A percentile compares a stretch with the other conserved stretches of the same genome.
phyloP scores from a whole-genome alignment of 2,329 filamentous ascomycete species.

The Immersiporthe knoxdaviesiana region DNA sequence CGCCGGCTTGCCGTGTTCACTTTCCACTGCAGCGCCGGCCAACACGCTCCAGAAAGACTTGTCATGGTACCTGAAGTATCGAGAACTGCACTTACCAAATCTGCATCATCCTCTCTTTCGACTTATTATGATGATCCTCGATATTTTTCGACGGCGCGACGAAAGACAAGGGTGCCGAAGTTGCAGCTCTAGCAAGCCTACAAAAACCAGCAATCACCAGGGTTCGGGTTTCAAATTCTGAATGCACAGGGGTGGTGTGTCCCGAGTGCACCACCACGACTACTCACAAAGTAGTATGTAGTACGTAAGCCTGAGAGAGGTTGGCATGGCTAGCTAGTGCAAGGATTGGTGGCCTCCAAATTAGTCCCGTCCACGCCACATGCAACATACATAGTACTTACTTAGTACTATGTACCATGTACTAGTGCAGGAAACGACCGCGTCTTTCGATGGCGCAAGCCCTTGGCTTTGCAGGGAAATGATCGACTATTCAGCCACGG shows the following conservation, averaged over 20 bases:
- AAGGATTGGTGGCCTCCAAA: neutral
- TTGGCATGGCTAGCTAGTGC: no score
- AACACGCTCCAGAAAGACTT: neutral
- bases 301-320: neutral
- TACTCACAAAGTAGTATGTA: no score
- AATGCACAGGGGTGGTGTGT: no score
- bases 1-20: neutral
- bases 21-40: neutral
- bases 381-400: neutral
- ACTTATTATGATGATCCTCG: neutral
- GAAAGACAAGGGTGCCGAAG: neutral
- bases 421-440: neutral
- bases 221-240: no score
- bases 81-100: neutral
- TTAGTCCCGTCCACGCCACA: neutral
- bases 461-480: neutral
- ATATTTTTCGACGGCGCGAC: neutral
- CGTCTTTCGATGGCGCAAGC: neutral
- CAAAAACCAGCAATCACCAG: no score
- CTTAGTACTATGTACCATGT: no score
- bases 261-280: no score
- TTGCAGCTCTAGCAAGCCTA: neutral
- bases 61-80: no score
- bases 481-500: constrained; percentile 8
- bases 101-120: neutral